phyloP scores from a whole-genome alignment of 305 asterid genomes.

The Solanum hybrid region DNA sequence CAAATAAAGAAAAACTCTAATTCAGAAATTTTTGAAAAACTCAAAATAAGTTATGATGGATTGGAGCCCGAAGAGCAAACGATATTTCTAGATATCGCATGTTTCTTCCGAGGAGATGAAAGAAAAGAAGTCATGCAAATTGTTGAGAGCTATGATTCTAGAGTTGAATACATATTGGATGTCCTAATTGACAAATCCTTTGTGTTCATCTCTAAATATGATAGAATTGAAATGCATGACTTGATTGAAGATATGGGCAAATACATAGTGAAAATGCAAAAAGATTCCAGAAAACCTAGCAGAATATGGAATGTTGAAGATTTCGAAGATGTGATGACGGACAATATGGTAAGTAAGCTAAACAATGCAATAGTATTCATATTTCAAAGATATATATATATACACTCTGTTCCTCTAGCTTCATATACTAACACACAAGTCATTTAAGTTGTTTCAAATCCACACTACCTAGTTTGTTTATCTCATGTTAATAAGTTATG shows the following conservation, averaged over 20 bases:
- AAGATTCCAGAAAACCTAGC: not conserved
- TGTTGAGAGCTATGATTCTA: not conserved
- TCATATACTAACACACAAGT: no score
- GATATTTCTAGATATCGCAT: not conserved
- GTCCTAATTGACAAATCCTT: not conserved
- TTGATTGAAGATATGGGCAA: not conserved
- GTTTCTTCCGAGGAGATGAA: no score
- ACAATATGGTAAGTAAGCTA: no score
- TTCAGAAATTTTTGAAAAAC: not conserved
- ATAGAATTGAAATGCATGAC: not conserved
- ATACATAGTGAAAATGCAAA: not conserved
- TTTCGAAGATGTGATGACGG: not conserved
- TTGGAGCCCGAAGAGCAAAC: not conserved
- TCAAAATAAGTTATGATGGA: not conserved
- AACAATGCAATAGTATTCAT: no score
- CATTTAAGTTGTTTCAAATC: no score
- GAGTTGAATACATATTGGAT: not conserved
- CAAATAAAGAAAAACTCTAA: not conserved
- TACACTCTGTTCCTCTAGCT: no score
- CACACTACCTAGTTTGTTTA: no score
- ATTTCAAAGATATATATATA: no score
- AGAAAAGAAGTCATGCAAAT: no score
- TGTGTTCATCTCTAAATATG: not conserved
- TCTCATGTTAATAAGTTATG: no score
- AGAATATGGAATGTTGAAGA: not conserved